These are phyloP conservation scores for Mollisia scopiformis DNA, from an alignment of 2,329 filamentous ascomycete species.

Conservation along the genomic window DNA sequence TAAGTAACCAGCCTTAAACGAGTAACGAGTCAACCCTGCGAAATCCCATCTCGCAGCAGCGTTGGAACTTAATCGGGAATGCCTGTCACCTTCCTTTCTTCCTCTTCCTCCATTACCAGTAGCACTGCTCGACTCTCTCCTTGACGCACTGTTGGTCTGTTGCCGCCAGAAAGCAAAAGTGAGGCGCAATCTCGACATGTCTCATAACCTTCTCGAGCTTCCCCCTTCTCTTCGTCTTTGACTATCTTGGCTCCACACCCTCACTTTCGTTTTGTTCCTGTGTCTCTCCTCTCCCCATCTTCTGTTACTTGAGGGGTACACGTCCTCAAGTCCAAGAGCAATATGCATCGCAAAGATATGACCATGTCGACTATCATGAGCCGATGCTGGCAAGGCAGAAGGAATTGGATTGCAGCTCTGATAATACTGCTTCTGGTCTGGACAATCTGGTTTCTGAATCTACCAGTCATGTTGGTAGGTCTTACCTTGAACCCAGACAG, in stretches of 20 bases:
- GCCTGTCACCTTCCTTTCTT: not conserved
- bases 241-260: not conserved
- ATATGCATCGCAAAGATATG: not conserved
- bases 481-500: not conserved
- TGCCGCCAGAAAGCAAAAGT: not conserved
- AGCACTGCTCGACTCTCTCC: too few species aligned
- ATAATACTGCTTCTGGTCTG: slow-evolving; percentile 8
- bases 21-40: too few species aligned
- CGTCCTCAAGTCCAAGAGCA: not conserved
- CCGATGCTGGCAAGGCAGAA: not conserved
- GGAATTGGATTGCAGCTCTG: slow-evolving; percentile 2
- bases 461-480: not conserved
- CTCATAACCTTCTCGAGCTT: not conserved
- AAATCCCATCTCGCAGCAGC: too few species aligned
- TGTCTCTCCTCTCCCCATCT: too few species aligned
- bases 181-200: not conserved
- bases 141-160: not conserved
- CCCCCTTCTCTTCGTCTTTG: not conserved
- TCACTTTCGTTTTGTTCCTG: not conserved
- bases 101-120: too few species aligned
- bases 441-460: slow-evolving; percentile 1
- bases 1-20: too few species aligned
- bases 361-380: slow-evolving; percentile 1
- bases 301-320: not conserved
- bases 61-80: not conserved